phyloP scores from a whole-genome alignment of 441 rosid species.

The Kokia cookei region DNA sequence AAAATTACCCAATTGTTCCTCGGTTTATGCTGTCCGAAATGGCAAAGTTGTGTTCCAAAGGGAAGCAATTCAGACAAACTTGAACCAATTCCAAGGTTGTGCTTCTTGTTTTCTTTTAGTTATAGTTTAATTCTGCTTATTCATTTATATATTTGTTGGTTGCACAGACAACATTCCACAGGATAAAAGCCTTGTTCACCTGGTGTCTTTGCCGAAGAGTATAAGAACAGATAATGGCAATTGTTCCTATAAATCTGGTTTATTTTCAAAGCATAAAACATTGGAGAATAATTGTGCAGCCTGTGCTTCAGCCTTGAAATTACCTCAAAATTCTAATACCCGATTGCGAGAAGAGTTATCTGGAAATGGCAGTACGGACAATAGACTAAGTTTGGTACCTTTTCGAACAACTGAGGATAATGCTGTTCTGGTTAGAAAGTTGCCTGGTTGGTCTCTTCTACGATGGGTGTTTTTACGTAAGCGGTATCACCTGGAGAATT shows the following conservation, averaged over 20 bases:
- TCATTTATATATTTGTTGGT: not conserved
- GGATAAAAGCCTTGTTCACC: constrained; percentile 16
- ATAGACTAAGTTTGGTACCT: constrained; percentile 53
- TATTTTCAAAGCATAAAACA: constrained; percentile 20
- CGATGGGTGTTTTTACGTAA: constrained; percentile 34
- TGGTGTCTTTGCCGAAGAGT: constrained; percentile 24
- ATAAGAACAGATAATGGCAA: constrained; percentile 20
- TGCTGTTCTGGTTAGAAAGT: constrained; percentile 12
- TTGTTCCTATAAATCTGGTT: constrained; percentile 23
- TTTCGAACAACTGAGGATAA: constrained; percentile 23
- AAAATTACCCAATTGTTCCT: constrained; percentile 48
- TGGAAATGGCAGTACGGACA: constrained; percentile 23
- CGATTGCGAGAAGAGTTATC: constrained; percentile 1
- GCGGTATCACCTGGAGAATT: constrained; percentile 26
- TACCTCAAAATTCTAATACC: constrained; percentile 15
- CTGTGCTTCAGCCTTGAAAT: constrained; percentile 16
- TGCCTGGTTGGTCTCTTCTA: constrained; percentile 55
- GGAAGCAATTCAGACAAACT: constrained; percentile 29
- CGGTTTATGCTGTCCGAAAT: constrained; percentile 57
- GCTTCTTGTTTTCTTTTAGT: not conserved
- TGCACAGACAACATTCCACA: constrained; percentile 19
- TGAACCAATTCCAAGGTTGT: constrained; percentile 21
- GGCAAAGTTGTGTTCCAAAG: constrained; percentile 72
- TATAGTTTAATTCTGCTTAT: not conserved
- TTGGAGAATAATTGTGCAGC: constrained; percentile 9